These are phyloP conservation scores for Musa troglodytarum DNA, from an alignment of 176 grass and related monocot species.

Conservation along the genomic window DNA sequence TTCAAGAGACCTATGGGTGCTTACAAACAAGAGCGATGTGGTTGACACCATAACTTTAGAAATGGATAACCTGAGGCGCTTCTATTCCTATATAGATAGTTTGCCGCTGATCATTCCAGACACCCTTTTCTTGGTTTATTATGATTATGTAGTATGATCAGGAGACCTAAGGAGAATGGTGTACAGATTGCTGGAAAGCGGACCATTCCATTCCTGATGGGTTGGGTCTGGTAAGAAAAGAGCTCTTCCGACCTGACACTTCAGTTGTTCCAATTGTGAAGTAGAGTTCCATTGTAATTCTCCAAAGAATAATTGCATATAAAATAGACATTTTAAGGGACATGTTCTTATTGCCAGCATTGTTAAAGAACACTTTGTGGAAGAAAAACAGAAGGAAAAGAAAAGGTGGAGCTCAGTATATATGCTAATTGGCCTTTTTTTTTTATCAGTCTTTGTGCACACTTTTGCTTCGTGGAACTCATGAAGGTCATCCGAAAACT, in stretches of 20 bases:
- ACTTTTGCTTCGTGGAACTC: too few relatives aligned
- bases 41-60: slow-evolving; percentile 46
- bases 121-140: slow-evolving; percentile 63
- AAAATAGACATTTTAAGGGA: too few relatives aligned
- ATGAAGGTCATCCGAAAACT: too few relatives aligned
- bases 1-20: slow-evolving; percentile 64
- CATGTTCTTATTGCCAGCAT: too few relatives aligned
- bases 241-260: background rate
- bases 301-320: too few relatives aligned
- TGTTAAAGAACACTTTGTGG: too few relatives aligned
- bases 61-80: slow-evolving; percentile 57
- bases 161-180: background rate
- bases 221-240: background rate
- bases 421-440: too few relatives aligned
- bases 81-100: slow-evolving; percentile 60
- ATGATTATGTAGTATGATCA: slow-evolving; percentile 50
- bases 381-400: too few relatives aligned
- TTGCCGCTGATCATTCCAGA: slow-evolving; percentile 56
- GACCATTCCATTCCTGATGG: background rate
- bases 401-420: too few relatives aligned
- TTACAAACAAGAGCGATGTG: slow-evolving; percentile 51
- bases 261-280: background rate
- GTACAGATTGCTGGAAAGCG: background rate
- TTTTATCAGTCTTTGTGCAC: too few relatives aligned
- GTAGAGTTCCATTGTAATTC: too few relatives aligned